Evolutionary conservation across 805 yeast species (phyloP), one percentile per base, ranked within the genome.

Genomic region (Candida ipomoeae): DNA sequence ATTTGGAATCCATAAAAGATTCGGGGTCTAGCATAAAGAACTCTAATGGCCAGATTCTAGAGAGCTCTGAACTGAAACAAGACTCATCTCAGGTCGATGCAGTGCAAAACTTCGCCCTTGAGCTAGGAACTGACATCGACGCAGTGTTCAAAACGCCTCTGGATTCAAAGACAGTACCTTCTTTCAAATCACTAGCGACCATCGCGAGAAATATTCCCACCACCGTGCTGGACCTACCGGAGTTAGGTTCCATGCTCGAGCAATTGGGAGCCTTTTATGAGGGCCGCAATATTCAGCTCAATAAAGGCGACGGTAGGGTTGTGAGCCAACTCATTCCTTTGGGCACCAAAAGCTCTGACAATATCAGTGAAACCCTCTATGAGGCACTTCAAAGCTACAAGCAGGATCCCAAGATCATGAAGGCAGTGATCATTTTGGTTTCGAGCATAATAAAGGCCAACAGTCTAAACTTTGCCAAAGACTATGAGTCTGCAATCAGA

Each of bases 231-330:
- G 64, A 66, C 33, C 50, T 70, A 10, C 54, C 52, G 5, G 77
- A 73, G 53, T 63, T 69, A 44, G 78, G 70, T 44, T 63, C 69
- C 32, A 69, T 74, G 75, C 40, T 74, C 44, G 62, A 59, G 3
- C 79, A 74, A 43, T 49, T 57, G 3, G 46, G 38, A 2, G 39
- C 34, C 15, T 52, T 34, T 33, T 55, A 50, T 40, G 41, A 33
- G 18, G 34, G 49, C 10, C 49, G 48, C 32, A 52, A 48, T 21
- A 40, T 54, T 4, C 34, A 48, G 2, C 55, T 52, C 29, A 40
- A 37, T 11, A 40, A 37, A 2, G 39, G 46, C 37, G 52, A 52
- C n/a, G 17, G 32, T 10, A 38, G 38, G 29, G 32, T 32, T 6
- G 44, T 46, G 1, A 15, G 20, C 3, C 32, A 32, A 5, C 39